A percentile compares a stretch with the other conserved stretches of the same genome.
These are phyloP conservation scores for Vitis hybrid DNA, from an alignment of 177 flowering plant species.

Conservation along the genomic window DNA sequence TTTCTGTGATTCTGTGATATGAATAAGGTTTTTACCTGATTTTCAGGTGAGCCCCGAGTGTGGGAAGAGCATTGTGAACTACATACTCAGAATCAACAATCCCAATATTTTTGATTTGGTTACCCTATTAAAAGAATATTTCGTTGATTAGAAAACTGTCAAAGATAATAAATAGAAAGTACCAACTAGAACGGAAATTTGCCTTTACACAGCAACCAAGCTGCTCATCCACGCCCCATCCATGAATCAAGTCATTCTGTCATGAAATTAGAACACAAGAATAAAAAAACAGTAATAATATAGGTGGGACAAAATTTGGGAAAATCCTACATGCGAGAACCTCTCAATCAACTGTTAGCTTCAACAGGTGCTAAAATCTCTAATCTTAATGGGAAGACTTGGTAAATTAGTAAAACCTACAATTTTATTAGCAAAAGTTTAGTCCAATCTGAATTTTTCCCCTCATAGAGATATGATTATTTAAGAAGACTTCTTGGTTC, in stretches of 20 bases:
- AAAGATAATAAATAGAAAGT: neutral
- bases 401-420: too few species aligned
- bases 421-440: too few species aligned
- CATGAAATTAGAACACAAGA: neutral
- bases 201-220: slow-evolving; percentile 53
- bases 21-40: slow-evolving; percentile 17
- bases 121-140: slow-evolving; percentile 29
- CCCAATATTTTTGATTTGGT: slow-evolving; percentile 38
- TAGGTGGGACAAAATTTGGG: neutral
- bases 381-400: too few species aligned
- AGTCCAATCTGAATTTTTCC: too few species aligned
- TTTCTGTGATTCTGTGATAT: neutral
- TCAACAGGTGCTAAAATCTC: too few species aligned
- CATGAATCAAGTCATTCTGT: slow-evolving; percentile 50
- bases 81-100: slow-evolving; percentile 50
- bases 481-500: too few species aligned
- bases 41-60: slow-evolving; percentile 32
- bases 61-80: slow-evolving; percentile 41
- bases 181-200: neutral
- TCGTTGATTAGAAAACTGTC: neutral
- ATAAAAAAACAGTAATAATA: neutral
- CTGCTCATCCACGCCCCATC: slow-evolving; percentile 46
- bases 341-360: too few species aligned
- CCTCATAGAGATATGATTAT: too few species aligned
- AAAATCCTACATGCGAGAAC: too few species aligned